A percentile compares a stretch with the other conserved stretches of the same genome.
Conservation (phyloP, 768 basidiomycete species). For the Serendipita vermifera region DNA sequence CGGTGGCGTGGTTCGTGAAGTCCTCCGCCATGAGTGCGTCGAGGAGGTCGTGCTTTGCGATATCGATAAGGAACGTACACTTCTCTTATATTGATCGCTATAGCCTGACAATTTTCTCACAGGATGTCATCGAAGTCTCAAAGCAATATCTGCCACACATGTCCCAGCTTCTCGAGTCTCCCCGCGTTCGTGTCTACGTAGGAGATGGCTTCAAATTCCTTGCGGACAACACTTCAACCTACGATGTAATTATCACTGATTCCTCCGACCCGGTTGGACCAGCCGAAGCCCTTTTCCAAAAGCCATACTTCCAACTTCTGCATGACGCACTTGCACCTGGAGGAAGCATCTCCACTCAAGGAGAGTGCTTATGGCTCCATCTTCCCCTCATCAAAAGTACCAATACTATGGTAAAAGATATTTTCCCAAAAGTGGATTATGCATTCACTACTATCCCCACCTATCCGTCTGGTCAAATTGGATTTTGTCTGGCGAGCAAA, state of each 20-base stretch:
- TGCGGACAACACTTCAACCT: slow-evolving; percentile 67
- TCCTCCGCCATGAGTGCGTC: slow-evolving; percentile 84
- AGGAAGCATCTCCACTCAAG: slow-evolving; percentile 91
- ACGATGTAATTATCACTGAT: slow-evolving; percentile 98
- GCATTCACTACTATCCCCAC: slow-evolving; percentile 95
- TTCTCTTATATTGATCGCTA: background rate
- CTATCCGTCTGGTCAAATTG: slow-evolving; percentile 97
- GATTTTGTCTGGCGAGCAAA: slow-evolving; percentile 83
- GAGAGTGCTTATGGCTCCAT: slow-evolving; percentile 92
- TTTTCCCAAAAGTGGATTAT: slow-evolving; percentile 79
- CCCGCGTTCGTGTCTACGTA: slow-evolving; percentile 71
- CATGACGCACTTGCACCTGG: slow-evolving; percentile 80
- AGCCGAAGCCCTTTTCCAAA: slow-evolving; percentile 86
- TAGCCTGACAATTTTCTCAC: slow-evolving; percentile 4
- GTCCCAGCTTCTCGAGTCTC: slow-evolving; percentile 66
- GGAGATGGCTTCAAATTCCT: slow-evolving; percentile 98
- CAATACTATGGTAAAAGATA: slow-evolving; percentile 45
- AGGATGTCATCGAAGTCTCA: slow-evolving; percentile 92
- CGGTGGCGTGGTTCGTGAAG: slow-evolving; percentile 94
- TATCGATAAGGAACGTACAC: slow-evolving; percentile 73
- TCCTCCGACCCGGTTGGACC: slow-evolving; percentile 97
- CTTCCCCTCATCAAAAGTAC: slow-evolving; percentile 73
- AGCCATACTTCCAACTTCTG: slow-evolving; percentile 92
- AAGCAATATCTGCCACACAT: slow-evolving; percentile 90
- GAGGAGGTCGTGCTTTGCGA: slow-evolving; percentile 91